A percentile compares a stretch with the other conserved stretches of the same genome.
These are phyloP conservation scores for Aureobasidium sp. DNA, from an alignment of 2,329 filamentous ascomycete genomes.

Conservation along the genomic window DNA sequence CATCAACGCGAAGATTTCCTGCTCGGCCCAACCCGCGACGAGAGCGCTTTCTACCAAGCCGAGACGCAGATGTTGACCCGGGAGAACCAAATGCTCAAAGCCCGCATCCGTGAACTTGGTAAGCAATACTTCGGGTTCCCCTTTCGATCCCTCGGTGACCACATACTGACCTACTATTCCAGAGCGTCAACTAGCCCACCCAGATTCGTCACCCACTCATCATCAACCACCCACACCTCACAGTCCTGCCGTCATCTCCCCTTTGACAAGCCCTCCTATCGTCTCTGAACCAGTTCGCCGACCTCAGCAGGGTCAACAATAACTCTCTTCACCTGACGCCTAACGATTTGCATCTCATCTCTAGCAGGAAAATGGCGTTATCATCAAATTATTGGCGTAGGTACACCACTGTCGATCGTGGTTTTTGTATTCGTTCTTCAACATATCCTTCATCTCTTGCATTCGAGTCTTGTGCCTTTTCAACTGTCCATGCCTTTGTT, in stretches of 20 bases:
- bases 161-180: background rate
- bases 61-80: conserved; percentile 69
- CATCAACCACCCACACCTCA: conserved; percentile 2
- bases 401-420: background rate
- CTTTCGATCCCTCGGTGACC: background rate
- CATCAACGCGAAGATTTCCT: conserved; percentile 45
- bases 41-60: conserved; percentile 71
- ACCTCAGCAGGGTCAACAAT: background rate
- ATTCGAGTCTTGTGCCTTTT: no score
- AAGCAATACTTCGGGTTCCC: conserved; percentile 18
- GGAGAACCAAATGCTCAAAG: conserved; percentile 75
- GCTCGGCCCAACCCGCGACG: conserved; percentile 56
- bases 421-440: background rate
- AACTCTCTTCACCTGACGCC: background rate
- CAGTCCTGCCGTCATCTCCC: conserved; percentile 8
- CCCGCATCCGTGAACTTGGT: conserved; percentile 66
- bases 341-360: background rate
- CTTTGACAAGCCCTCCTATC: background rate
- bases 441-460: no score
- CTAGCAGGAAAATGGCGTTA: background rate
- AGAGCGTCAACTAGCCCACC: conserved; percentile 2
- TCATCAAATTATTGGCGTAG: background rate
- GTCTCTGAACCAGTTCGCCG: background rate
- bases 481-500: background rate
- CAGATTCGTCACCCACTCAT: background rate